A percentile compares a stretch with the other conserved stretches of the same genome.
Evolutionary conservation across 108 stramenopile genomes (phyloP).

Genomic region (Pseudonitzschia delicatissima): DNA sequence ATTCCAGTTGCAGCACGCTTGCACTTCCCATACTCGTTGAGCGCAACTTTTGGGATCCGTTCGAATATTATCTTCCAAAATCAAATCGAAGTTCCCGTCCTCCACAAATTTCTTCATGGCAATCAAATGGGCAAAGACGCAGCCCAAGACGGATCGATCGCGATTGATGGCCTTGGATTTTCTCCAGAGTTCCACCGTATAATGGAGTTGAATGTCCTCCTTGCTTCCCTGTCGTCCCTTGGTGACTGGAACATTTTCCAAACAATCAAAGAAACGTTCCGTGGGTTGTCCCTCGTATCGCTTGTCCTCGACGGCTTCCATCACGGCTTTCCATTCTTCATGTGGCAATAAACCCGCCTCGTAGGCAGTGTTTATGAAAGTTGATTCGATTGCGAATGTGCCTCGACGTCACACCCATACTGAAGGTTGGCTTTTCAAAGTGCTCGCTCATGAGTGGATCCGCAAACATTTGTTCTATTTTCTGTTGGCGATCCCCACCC

Average conservation of each 20-base stretch:
- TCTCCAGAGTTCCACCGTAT: constrained; percentile 75
- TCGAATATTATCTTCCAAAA: constrained; percentile 87
- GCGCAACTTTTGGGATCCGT: constrained; percentile 46
- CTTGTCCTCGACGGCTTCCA: constrained; percentile 17
- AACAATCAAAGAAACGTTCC: constrained; percentile 34
- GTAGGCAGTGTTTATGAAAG: constrained; percentile 49
- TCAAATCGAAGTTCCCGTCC: constrained; percentile 61
- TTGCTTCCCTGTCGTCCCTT: constrained; percentile 55
- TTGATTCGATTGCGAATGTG: constrained; percentile 54
- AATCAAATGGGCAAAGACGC: constrained; percentile 78
- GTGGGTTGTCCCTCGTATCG: constrained; percentile 10
- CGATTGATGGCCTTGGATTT: constrained; percentile 80
- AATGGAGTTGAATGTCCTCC: constrained; percentile 57
- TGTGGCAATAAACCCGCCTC: constrained; percentile 69
- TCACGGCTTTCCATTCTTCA: constrained; percentile 55
- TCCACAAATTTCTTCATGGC: constrained; percentile 66
- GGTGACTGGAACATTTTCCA: constrained; percentile 38
- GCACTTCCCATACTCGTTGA: constrained; percentile 53
- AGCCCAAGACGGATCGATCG: constrained; percentile 74
- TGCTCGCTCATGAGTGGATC: constrained; percentile 46
- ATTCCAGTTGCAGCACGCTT: constrained; percentile 36
- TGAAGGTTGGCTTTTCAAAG: constrained; percentile 70
- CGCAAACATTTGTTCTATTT: constrained; percentile 62
- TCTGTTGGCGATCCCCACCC: constrained; percentile 46
- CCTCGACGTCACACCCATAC: constrained; percentile 69